Percentiles rank a stretch among this genome's conserved stretches.
phyloP scores from a whole-genome alignment of 2,329 filamentous ascomycete species.

The Penicillium frequentans region DNA sequence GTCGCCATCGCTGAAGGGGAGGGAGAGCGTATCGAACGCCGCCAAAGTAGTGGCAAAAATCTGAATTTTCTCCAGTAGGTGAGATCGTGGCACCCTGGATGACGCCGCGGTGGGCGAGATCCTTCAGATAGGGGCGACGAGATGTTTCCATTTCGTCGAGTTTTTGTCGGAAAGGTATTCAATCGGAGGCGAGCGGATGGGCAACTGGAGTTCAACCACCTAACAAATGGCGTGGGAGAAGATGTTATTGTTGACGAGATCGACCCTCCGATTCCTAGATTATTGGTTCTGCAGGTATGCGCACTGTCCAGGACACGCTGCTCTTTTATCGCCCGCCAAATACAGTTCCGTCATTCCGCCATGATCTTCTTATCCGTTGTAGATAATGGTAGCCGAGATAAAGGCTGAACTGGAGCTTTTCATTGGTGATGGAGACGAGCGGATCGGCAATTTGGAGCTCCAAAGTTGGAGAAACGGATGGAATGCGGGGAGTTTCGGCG shows the following conservation, averaged over 20 bases:
- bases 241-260: not conserved
- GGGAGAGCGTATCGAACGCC: conserved; percentile 58
- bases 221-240: not conserved
- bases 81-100: conserved; percentile 52
- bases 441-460: conserved; percentile 13
- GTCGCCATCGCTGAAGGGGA: conserved; percentile 52
- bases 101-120: conserved; percentile 44
- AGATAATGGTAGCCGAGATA: conserved; percentile 19
- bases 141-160: conserved; percentile 21
- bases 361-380: not conserved
- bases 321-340: conserved; percentile 4
- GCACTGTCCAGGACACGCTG: not conserved
- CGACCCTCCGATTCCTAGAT: not conserved
- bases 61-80: conserved; percentile 23
- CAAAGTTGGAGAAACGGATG: not conserved
- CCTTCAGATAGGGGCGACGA: conserved; percentile 22
- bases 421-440: conserved; percentile 17
- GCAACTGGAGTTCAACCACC: not conserved
- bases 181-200: not conserved
- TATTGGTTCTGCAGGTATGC: not conserved
- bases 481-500: not conserved
- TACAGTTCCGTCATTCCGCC: conserved; percentile 8
- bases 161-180: not conserved
- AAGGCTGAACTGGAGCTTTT: not conserved
- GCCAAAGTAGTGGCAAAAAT: conserved; percentile 55